Base-by-base conservation (phyloP, 2,329 filamentous ascomycete genomes). In the Gnomoniopsis smithogilvyi region DNA sequence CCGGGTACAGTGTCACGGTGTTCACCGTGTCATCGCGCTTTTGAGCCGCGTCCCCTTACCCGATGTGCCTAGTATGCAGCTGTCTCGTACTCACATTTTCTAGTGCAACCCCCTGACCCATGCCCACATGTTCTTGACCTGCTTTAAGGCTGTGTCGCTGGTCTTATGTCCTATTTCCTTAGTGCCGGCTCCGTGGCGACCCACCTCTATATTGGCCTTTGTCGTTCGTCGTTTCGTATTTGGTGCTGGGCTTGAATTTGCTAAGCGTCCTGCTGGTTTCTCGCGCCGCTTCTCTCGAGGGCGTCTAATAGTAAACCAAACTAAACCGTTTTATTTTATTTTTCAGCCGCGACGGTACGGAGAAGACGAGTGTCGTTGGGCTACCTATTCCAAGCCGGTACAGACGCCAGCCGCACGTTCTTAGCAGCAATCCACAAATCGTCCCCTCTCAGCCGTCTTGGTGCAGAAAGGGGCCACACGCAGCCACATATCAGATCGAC, bases 141-240 rank as follows among this genome's bases (percentile, higher is more conserved):
- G 53, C 45, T n/a, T n/a, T n/a, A 49, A 24, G 22, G 38, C 26
- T 17, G 34, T 45, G 34, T 14, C 17, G 33, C 30, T 12, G 34
- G 15, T 33, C n/a, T 10, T 24, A 6, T 43, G 19, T 19, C 22
- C 43, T 19, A n/a, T 38, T 19, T 30, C 30, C 24, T 22, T 54
- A 47, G 53, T 59, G 14, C 48, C 38, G 12, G 51, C 41, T 26
- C 56, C 38, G 43, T 59, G 34, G 38, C 49, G 19, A 48, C 47
- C 43, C 43, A 24, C 46, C 2, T 45, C 36, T 54, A 48, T 53
- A 54, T 51, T 51, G 22, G 36, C 51, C 30, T 50, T 59, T 48
- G 38, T 19, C 54, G 56, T 50, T 58, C 49, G 52, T 56, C 33
- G 49, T 59, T 56, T 56, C 56, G 56, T 59, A 51, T 52, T 51